phyloP scores from a whole-genome alignment of 257 asterid genomes.

The Anisodus acutangulus region DNA sequence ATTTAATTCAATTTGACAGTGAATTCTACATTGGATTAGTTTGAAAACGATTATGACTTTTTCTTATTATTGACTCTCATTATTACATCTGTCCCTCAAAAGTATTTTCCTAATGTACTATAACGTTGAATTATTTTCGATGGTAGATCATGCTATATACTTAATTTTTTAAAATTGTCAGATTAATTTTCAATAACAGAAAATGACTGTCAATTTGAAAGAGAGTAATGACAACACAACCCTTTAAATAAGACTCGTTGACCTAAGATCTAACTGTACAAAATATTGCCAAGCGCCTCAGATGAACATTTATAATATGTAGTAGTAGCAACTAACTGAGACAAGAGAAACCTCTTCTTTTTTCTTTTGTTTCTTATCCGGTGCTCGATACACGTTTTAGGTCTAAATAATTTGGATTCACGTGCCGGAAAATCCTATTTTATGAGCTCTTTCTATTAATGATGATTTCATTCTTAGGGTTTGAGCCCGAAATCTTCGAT shows the following conservation, averaged over 20 bases:
- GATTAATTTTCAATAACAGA: not conserved
- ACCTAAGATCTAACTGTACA: not conserved
- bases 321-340: not conserved
- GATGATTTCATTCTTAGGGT: not conserved
- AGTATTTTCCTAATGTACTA: not conserved
- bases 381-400: not conserved
- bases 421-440: not conserved
- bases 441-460: not conserved
- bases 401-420: not conserved
- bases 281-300: not conserved
- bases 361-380: no score
- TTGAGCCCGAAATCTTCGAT: not conserved
- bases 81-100: slow-evolving; percentile 2
- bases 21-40: not conserved
- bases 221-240: slow-evolving; percentile 1
- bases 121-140: not conserved
- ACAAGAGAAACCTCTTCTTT: not conserved
- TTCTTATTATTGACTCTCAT: not conserved
- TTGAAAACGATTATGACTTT: not conserved
- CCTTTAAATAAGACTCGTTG: slow-evolving; percentile 12
- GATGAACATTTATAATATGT: not conserved
- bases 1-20: not conserved
- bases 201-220: slow-evolving; percentile 2
- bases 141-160: not conserved
- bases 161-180: not conserved